Conservation (phyloP, 805 yeast genomes). For the Hermanozyma aechmeae region DNA sequence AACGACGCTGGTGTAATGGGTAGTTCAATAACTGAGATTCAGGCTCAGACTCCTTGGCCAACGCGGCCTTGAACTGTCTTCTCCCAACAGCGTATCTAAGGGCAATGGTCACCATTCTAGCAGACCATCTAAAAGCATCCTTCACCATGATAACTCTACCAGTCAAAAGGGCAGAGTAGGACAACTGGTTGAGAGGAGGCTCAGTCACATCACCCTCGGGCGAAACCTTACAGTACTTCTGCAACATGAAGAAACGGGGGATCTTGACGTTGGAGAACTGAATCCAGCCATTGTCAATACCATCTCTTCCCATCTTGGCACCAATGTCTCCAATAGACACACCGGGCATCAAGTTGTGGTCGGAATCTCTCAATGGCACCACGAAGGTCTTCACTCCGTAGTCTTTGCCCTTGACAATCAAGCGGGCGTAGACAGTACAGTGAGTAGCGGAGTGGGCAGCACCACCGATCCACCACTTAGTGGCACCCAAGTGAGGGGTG, state of each 20-base stretch:
- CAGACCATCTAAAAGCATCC: conserved; percentile 75
- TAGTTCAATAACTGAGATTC: conserved; percentile 78
- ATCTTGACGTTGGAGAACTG: conserved; percentile 78
- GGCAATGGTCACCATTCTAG: conserved; percentile 76
- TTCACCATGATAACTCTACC: conserved; percentile 88
- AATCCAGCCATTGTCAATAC: conserved; percentile 95
- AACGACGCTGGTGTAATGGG: conserved; percentile 80
- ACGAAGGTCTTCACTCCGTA: conserved; percentile 90
- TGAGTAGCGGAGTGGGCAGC: conserved; percentile 94
- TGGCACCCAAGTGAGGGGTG: conserved; percentile 88
- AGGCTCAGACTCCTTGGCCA: conserved; percentile 22
- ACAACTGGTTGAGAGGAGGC: conserved; percentile 82
- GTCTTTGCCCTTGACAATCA: conserved; percentile 74
- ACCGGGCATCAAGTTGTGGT: conserved; percentile 71
- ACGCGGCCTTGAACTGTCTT: conserved; percentile 61
- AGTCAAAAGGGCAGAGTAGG: conserved; percentile 78
- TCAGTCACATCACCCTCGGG: conserved; percentile 61
- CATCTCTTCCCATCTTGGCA: conserved; percentile 91
- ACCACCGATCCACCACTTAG: conserved; percentile 99
- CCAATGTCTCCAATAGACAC: conserved; percentile 87
- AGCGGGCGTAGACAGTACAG: conserved; percentile 74
- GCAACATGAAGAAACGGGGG: conserved; percentile 77
- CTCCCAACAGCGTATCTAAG: conserved; percentile 83
- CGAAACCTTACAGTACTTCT: conserved; percentile 65
- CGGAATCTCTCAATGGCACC: conserved; percentile 75